A percentile compares a stretch with the other conserved stretches of the same genome.
Evolutionary conservation across 2,329 filamentous ascomycete species (phyloP).

Genomic region (Fusarium globosum): DNA sequence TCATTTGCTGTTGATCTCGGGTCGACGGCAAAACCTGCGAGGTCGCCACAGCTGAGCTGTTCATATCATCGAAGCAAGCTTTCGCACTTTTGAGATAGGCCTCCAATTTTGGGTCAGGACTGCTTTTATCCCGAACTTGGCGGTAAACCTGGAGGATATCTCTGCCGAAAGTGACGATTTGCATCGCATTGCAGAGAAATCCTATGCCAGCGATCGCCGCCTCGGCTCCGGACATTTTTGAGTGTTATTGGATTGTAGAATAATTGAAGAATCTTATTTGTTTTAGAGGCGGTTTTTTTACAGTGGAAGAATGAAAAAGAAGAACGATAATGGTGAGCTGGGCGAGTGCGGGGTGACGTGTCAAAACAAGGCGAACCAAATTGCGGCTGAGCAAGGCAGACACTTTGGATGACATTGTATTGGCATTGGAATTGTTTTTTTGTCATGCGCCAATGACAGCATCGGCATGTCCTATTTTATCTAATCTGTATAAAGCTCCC

Average conservation of each 20-base stretch:
- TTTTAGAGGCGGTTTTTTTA: fast-evolving
- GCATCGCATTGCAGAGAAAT: neutral
- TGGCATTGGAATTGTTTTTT: neutral
- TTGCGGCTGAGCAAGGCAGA: neutral
- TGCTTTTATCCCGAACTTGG: neutral
- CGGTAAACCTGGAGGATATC: neutral
- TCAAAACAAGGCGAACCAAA: neutral
- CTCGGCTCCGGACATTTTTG: neutral
- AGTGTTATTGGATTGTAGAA: fast-evolving
- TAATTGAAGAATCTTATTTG: fast-evolving
- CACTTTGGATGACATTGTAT: fast-evolving
- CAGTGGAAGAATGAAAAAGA: no score
- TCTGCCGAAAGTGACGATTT: neutral
- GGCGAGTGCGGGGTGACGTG: neutral
- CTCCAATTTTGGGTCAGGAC: neutral
- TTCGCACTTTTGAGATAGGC: neutral
- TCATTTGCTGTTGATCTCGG: neutral
- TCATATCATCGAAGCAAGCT: neutral
- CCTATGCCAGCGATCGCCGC: neutral
- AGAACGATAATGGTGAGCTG: fast-evolving
- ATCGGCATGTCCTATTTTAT: fast-evolving
- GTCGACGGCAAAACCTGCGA: fast-evolving
- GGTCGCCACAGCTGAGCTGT: neutral
- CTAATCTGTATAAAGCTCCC: fast-evolving
- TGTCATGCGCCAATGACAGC: fast-evolving